These are phyloP conservation scores for Pouteria campechiana DNA, from an alignment of 179 eudicot species.

Conservation along the genomic window DNA sequence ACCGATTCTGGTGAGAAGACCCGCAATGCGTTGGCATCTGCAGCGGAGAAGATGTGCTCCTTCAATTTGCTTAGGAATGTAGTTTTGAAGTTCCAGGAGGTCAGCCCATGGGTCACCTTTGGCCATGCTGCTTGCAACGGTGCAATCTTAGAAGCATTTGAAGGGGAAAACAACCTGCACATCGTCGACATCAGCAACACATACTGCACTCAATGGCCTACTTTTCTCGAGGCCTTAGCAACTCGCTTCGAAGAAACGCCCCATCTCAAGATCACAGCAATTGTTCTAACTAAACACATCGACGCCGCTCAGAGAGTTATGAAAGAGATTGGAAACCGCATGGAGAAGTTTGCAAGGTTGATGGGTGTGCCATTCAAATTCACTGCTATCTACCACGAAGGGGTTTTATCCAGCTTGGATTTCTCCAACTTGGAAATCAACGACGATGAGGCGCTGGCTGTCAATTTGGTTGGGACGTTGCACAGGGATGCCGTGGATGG, in stretches of 20 bases:
- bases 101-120: constrained; percentile 40
- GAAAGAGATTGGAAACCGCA: constrained; percentile 29
- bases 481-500: constrained; percentile 14
- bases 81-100: constrained; percentile 40
- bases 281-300: constrained; percentile 14
- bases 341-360: constrained; percentile 38
- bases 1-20: too few relatives aligned
- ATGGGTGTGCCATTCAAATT: constrained; percentile 45
- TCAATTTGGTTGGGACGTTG: constrained; percentile 32
- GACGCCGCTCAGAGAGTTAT: constrained; percentile 19
- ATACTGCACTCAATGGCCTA: constrained; percentile 45
- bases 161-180: constrained; percentile 25
- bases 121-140: constrained; percentile 44
- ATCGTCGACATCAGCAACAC: constrained; percentile 31
- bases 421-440: constrained; percentile 9
- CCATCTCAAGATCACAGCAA: constrained; percentile 22
- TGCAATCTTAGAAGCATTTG: too few relatives aligned
- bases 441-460: constrained; percentile 28
- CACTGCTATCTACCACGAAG: constrained; percentile 19
- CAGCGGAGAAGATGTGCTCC: too few relatives aligned
- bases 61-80: too few relatives aligned
- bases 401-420: constrained; percentile 20
- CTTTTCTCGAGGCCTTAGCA: constrained; percentile 34
- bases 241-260: constrained; percentile 40
- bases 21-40: too few relatives aligned